These are phyloP conservation scores for Fusarium coicis DNA, from an alignment of 2,329 filamentous ascomycete genomes.

Conservation along the genomic window DNA sequence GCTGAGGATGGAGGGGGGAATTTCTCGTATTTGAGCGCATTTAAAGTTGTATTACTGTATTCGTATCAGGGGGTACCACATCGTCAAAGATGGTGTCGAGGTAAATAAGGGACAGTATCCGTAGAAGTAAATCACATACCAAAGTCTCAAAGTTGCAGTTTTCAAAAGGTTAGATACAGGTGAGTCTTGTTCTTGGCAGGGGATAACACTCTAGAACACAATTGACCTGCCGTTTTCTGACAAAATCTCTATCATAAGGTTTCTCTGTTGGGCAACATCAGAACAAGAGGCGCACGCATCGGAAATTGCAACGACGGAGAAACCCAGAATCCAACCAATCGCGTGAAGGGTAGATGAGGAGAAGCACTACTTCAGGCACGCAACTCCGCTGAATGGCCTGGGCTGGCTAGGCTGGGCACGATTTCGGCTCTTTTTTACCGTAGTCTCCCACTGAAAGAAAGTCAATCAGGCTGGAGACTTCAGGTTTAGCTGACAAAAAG, in stretches of 20 bases:
- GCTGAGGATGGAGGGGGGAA: neutral
- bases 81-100: neutral
- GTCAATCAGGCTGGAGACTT: neutral
- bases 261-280: neutral
- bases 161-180: neutral
- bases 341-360: neutral
- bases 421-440: slow-evolving; percentile 3
- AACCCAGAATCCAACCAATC: slow-evolving; percentile 31
- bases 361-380: slow-evolving; percentile 30
- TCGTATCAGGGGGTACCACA: neutral
- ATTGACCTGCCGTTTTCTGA: slow-evolving; percentile 23
- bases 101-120: neutral
- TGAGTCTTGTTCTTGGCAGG: slow-evolving; percentile 17
- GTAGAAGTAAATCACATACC: neutral
- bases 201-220: neutral
- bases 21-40: slow-evolving; percentile 17
- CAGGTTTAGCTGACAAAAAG: neutral
- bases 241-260: slow-evolving; percentile 1
- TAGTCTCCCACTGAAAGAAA: slow-evolving; percentile 6
- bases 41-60: slow-evolving; percentile 16
- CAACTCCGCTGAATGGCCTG: slow-evolving; percentile 22
- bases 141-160: neutral
- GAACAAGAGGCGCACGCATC: slow-evolving; percentile 10
- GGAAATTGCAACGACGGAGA: slow-evolving; percentile 41
- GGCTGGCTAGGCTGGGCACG: neutral